Evolutionary conservation across 257 asterid genomes (phyloP), one percentile per base, ranked within the genome.

Genomic region (Scutellaria minor): DNA sequence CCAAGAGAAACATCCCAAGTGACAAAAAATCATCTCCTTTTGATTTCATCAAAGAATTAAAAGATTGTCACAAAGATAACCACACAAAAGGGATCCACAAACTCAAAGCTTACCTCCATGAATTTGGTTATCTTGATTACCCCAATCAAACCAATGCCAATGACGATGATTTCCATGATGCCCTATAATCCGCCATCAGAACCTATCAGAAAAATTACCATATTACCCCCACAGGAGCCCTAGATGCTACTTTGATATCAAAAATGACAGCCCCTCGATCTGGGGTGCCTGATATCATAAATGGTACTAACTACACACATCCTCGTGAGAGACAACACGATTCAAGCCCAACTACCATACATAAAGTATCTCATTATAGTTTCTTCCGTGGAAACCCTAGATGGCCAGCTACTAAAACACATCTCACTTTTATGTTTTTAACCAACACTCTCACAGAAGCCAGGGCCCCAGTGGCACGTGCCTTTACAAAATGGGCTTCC

Each of bases 1-100:
- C 75, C 35, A 54, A 67, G 56, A 46, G 56, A 6, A 11, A 54
- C 53, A 54, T 22, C 46, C 35, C 45, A 27, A 71, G n/a, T 46
- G 20, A 11, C 2, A 48, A 47, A 10, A 27, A 37, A 0, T 0
- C 70, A 7, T 50, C 70, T 1, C 45, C 79, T 1, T 77, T 84
- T 47, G 85, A 80, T 15, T 84, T 84, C 70, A 73, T 78, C 64
- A 77, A 84, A 13, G 59, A 75, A 7, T 41, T 78, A 24, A 18
- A 81, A 61, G 85, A 84, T 7, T 73, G 68, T 22, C 81, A 69
- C 52, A 78, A 78, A 50, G 88, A 83, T 6, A 66, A 69, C 75
- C 60, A 58, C 31, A 22, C 82, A 0, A 44, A 74, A 53, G 81
- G 41, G 7, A 40, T 81, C 58, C 73, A 66, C 22, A 10, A 39